Evolutionary conservation across 1,284 basidiomycete genomes (phyloP), one percentile per base, ranked within the genome.

Genomic region (Apiotrichum laibachii): DNA sequence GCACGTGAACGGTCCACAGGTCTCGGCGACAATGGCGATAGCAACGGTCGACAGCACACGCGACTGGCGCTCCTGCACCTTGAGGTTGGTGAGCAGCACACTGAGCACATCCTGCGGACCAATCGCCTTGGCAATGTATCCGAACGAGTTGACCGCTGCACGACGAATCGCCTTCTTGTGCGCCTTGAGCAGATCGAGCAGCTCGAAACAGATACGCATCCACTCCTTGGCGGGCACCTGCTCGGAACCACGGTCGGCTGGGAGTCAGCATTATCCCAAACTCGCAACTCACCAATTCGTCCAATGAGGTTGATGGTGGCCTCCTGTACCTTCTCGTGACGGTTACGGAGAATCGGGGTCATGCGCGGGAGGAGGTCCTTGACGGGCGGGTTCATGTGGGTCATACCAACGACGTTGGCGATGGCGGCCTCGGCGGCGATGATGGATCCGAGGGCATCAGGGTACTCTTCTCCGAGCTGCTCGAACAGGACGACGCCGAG

Each of bases 141-240:
- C 96, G 68, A 99, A 99, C 5, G 94, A 97, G 82, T 99, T 99
- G 80, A 99, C 95, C 18, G 95, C 94, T 0, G 96, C 96, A 77
- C 95, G 90, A 57, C 96, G 89, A 72, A 99, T 99, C 40, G 91
- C 94, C 80, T 97, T 97, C 82, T 99, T 99, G 82, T 99, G 96
- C 10, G 96, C 96, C 78, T 99, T 99, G 70, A 99, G 84, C 45
- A 99, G 82, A 72, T 99, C 96, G 51, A 99, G 85, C 43, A 99
- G 81, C 78, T 99, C 96, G 79, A 99, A 99, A 77, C 96, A 99
- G 77, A 99, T 99, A 72, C 96, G 88, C 96, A 99, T 99, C 95
- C 95, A 99, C 80, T 99, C 96, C 72, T 95, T 86, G 22, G 96
- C 95, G 33, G 93, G 93, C 0, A 99, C 96, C 63, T 92, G 98